These are phyloP conservation scores for Neophaeococcomyces mojaviensis DNA, from an alignment of 2,329 filamentous ascomycete genomes.

Conservation along the genomic window DNA sequence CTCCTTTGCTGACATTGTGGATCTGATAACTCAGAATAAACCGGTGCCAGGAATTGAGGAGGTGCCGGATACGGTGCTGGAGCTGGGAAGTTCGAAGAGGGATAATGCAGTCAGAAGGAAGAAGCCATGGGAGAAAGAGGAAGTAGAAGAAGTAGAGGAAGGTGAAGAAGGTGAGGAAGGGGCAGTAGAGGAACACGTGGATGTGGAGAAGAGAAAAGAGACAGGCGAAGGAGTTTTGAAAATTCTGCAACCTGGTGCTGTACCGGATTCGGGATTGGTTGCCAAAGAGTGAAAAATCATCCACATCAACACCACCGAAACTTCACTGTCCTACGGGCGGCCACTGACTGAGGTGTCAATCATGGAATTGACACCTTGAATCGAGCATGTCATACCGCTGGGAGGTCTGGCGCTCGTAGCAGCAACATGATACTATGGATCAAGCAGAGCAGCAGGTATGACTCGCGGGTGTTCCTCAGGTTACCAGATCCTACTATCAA, in stretches of 20 bases:
- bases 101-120: conserved; percentile 41
- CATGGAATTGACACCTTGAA: too few relatives aligned
- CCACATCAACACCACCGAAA: too few relatives aligned
- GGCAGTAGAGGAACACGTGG: neutral
- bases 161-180: neutral
- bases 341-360: too few relatives aligned
- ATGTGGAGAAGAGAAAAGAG: neutral
- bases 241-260: conserved; percentile 22
- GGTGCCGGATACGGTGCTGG: conserved; percentile 71
- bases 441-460: too few relatives aligned
- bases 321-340: too few relatives aligned
- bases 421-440: too few relatives aligned
- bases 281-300: conserved; percentile 13
- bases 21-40: conserved; percentile 72
- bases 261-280: conserved; percentile 20
- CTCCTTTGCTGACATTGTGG: conserved; percentile 77
- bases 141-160: neutral
- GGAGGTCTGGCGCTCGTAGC: too few relatives aligned
- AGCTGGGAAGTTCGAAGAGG: conserved; percentile 35
- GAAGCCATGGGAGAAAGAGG: conserved; percentile 74
- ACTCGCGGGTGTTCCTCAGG: too few relatives aligned
- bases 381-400: too few relatives aligned
- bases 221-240: conserved; percentile 21
- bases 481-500: too few relatives aligned
- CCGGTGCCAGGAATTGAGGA: conserved; percentile 81